These are phyloP conservation scores for Fusarium bactridioides DNA, from an alignment of 2,329 filamentous ascomycete genomes.

Conservation along the genomic window DNA sequence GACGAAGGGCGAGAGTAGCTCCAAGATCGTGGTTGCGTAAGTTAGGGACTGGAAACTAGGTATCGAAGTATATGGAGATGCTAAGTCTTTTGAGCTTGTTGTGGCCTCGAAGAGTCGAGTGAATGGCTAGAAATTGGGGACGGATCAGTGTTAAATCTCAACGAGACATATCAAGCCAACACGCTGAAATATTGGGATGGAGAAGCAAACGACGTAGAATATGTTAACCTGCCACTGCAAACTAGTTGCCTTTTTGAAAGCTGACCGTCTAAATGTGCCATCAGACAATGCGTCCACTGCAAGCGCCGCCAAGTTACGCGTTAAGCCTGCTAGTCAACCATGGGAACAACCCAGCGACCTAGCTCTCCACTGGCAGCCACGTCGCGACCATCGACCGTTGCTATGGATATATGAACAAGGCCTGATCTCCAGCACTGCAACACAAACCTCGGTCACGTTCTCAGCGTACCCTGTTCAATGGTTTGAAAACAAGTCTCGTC, in stretches of 20 bases:
- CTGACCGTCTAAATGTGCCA: not conserved
- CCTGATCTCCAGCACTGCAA: too few relatives aligned
- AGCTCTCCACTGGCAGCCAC: rapidly evolving
- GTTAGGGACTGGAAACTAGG: rapidly evolving
- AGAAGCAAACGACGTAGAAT: rapidly evolving
- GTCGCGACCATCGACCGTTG: too few relatives aligned
- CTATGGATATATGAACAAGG: not conserved
- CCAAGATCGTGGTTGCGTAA: rapidly evolving
- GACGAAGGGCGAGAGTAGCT: not conserved
- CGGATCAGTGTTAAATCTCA: not conserved
- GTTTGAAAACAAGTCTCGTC: too few relatives aligned
- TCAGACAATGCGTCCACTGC: not conserved
- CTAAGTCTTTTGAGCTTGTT: not conserved
- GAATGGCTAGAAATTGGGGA: rapidly evolving
- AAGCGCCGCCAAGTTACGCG: not conserved
- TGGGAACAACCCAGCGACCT: too few relatives aligned
- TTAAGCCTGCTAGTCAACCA: not conserved
- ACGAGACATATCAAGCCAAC: not conserved
- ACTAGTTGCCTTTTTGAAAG: too few relatives aligned
- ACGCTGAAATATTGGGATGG: too few relatives aligned
- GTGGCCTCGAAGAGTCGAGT: rapidly evolving
- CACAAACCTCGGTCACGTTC: too few relatives aligned
- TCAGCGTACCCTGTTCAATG: too few relatives aligned
- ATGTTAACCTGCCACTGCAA: not conserved
- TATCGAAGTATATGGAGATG: not conserved